Conservation (phyloP, 495 filamentous ascomycete species). For the Xylaria bambusicola region DNA sequence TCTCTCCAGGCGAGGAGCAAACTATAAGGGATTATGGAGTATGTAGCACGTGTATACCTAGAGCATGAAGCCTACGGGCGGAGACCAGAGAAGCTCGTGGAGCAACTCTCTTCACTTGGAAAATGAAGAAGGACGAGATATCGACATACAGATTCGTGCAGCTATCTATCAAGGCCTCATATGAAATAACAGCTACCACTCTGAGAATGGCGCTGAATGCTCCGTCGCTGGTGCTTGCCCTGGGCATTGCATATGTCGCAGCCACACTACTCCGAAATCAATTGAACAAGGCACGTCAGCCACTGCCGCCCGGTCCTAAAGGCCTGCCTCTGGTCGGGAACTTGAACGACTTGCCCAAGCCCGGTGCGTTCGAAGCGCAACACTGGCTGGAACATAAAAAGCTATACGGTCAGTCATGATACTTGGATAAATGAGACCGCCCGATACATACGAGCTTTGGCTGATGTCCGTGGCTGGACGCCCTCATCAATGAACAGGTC, state of each 20-base stretch:
- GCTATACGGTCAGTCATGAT: conserved; percentile 40
- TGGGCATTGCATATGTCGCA: not conserved
- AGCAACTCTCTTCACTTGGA: not conserved
- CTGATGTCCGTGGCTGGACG: not conserved
- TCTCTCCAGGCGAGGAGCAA: not conserved
- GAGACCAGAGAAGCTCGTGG: not conserved
- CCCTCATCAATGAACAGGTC: conserved; percentile 31
- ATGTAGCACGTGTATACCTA: not conserved
- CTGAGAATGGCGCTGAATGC: not conserved
- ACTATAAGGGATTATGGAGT: not conserved
- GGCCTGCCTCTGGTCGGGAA: conserved; percentile 50
- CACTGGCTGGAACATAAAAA: conserved; percentile 57
- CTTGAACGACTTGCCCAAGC: conserved; percentile 44
- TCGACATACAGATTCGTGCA: not conserved
- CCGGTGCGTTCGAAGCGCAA: conserved; percentile 41
- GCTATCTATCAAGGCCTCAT: not conserved
- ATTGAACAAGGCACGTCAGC: conserved; percentile 4
- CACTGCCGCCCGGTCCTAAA: conserved; percentile 51
- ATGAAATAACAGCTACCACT: not conserved
- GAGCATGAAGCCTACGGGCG: not conserved
- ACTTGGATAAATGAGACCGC: not conserved
- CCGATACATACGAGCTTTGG: not conserved
- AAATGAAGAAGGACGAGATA: not conserved
- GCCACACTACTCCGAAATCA: conserved; percentile 5
- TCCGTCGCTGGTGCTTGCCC: not conserved